These are phyloP conservation scores for Dalbergia cultrata DNA, from an alignment of 306 rosid genomes.

Conservation along the genomic window DNA sequence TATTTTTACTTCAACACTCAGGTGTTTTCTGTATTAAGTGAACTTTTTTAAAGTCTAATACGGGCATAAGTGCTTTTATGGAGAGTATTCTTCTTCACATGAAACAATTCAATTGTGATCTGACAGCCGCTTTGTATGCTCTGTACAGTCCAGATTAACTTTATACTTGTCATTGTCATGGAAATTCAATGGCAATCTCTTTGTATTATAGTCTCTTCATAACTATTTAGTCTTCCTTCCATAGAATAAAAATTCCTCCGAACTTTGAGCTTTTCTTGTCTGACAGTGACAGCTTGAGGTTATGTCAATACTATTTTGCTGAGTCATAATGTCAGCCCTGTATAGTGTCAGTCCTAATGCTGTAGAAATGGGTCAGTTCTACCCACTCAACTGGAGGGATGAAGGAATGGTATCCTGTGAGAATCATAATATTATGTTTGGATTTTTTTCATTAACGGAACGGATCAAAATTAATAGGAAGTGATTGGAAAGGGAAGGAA, in stretches of 20 bases:
- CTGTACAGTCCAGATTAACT: not conserved
- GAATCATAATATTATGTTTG: not conserved
- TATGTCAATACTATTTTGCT: not conserved
- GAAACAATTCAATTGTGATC: slow-evolving; percentile 9
- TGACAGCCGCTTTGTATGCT: not conserved
- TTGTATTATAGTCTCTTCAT: not conserved
- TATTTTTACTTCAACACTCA: not conserved
- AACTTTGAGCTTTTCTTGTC: not conserved
- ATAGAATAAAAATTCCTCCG: not conserved
- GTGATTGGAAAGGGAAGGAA: too few species aligned
- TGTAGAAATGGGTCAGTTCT: slow-evolving; percentile 15
- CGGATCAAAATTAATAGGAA: too few species aligned
- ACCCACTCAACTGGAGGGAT: slow-evolving; percentile 20
- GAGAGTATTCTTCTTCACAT: not conserved
- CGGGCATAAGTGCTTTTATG: not conserved
- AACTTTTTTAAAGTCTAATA: not conserved
- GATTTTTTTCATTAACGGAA: too few species aligned
- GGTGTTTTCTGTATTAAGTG: not conserved
- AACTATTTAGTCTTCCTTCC: not conserved
- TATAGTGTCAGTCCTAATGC: slow-evolving; percentile 6
- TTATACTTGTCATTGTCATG: not conserved
- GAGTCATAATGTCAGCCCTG: not conserved
- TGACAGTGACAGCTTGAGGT: not conserved
- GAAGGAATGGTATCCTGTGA: not conserved
- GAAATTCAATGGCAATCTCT: not conserved